A percentile compares a stretch with the other conserved stretches of the same genome.
phyloP scores from a whole-genome alignment of 176 grass and related monocot genomes.

The Themeda triandra region DNA sequence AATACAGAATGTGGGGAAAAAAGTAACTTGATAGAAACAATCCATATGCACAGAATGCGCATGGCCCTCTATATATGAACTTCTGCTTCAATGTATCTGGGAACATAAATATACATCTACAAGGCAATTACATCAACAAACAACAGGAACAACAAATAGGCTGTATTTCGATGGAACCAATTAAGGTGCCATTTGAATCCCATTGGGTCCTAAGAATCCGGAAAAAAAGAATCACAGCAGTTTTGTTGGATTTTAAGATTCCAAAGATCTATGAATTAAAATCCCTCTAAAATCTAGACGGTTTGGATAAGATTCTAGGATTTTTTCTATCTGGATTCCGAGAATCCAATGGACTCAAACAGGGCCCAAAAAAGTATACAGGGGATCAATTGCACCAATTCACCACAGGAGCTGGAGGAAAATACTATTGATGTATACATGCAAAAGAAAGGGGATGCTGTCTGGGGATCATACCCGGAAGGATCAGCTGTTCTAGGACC shows the following conservation, averaged over 20 bases:
- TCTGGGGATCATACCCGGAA: constrained; percentile 36
- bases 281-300: neutral
- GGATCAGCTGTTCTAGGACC: constrained; percentile 31
- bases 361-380: neutral
- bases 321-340: neutral
- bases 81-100: neutral
- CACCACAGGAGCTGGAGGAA: neutral
- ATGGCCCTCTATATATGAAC: constrained; percentile 3
- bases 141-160: neutral
- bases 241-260: too few species aligned
- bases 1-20: neutral
- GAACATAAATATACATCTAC: neutral
- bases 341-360: neutral
- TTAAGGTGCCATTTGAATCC: neutral
- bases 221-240: too few species aligned
- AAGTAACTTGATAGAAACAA: neutral
- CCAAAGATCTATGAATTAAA: too few species aligned
- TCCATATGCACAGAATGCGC: neutral
- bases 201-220: too few species aligned
- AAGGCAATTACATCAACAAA: neutral
- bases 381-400: neutral
- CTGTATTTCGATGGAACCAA: neutral
- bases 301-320: neutral
- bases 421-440: neutral
- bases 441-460: neutral